phyloP scores from a whole-genome alignment of 352 stramenopile genomes.

The Pythium periplocum region DNA sequence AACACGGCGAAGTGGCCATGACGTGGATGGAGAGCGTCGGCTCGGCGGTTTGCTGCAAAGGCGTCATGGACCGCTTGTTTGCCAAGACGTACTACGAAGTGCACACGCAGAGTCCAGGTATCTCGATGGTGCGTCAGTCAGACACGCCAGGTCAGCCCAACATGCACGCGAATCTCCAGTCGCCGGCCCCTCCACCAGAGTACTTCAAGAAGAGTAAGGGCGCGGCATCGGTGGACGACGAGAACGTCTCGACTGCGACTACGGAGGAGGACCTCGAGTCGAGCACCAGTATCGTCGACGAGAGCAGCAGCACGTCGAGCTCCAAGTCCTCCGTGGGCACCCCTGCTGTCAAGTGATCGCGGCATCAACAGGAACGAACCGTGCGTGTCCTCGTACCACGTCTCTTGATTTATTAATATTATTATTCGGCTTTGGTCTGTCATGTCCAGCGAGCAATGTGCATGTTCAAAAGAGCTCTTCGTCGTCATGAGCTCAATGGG shows the following conservation, averaged over 20 bases:
- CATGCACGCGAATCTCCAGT: constrained; percentile 45
- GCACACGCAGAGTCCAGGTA: constrained; percentile 69
- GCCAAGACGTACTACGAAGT: constrained; percentile 78
- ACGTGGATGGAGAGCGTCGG: constrained; percentile 51
- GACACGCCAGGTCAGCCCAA: constrained; percentile 61
- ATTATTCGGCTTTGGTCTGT: constrained; percentile 6
- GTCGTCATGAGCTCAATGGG: too few relatives aligned
- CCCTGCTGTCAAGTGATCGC: constrained; percentile 13
- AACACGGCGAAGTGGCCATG: constrained; percentile 41
- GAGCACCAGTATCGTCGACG: constrained; percentile 26
- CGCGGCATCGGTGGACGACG: constrained; percentile 20
- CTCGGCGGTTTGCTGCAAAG: constrained; percentile 70
- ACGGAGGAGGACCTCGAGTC: constrained; percentile 33
- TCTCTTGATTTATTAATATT: constrained; percentile 23
- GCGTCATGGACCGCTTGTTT: constrained; percentile 43
- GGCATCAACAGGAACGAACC: neutral
- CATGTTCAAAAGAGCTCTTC: too few relatives aligned
- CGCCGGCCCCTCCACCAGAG: constrained; percentile 38
- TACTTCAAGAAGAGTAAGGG: constrained; percentile 34
- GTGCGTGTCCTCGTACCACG: too few relatives aligned
- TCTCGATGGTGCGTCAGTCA: constrained; percentile 40
- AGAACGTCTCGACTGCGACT: constrained; percentile 31
- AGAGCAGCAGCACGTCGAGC: constrained; percentile 35
- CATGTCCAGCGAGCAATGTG: too few relatives aligned
- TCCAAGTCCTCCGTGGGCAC: constrained; percentile 25